These are phyloP conservation scores for Taiozyma sp. DNA, from an alignment of 1,139 yeast genomes.

Conservation along the genomic window DNA sequence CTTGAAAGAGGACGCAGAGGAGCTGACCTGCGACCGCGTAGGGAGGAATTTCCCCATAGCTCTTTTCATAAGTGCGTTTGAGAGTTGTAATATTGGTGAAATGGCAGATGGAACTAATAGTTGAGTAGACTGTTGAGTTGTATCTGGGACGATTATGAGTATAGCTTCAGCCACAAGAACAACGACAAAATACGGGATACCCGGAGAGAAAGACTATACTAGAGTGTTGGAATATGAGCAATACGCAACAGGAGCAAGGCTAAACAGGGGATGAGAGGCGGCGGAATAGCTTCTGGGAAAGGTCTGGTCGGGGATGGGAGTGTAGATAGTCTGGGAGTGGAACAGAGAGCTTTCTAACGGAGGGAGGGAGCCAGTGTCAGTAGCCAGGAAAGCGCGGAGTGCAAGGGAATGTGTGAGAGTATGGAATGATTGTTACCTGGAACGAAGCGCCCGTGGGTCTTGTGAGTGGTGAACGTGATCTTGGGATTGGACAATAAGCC, in stretches of 20 bases:
- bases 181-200: not conserved
- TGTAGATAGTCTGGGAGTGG: too few relatives aligned
- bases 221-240: not conserved
- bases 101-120: not conserved
- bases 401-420: not conserved
- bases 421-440: not conserved
- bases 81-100: not conserved
- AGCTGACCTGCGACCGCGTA: constrained; percentile 11
- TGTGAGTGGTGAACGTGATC: not conserved
- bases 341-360: too few relatives aligned
- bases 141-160: not conserved
- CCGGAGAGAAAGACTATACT: not conserved
- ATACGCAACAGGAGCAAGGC: not conserved
- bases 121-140: not conserved
- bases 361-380: too few relatives aligned
- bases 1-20: constrained; percentile 14
- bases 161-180: not conserved
- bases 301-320: too few relatives aligned
- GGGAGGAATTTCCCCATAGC: constrained; percentile 23
- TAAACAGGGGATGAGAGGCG: too few relatives aligned
- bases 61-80: constrained; percentile 14
- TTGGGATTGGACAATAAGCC: not conserved
- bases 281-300: too few relatives aligned
- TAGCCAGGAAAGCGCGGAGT: not conserved
- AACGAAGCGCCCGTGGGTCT: not conserved